Evolutionary conservation across 495 filamentous ascomycete species (phyloP), one percentile per base, ranked within the genome.

Genomic region (Baudoinia panamericana): DNA sequence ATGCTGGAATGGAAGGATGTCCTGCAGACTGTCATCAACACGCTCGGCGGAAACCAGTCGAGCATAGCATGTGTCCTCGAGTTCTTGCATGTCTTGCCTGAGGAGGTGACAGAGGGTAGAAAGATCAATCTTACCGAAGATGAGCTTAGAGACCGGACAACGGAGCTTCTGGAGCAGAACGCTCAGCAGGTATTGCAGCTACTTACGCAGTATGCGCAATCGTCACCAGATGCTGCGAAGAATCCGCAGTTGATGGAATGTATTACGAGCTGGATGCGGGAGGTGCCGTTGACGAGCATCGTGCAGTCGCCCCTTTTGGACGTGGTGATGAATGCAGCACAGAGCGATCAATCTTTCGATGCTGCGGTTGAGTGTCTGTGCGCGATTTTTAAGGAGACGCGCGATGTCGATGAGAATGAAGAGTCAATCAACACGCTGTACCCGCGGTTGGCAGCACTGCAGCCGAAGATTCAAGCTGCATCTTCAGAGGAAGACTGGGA

Each of bases 121-220:
- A 96, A 94, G 67, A 93, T 96, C 72, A 92, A 83, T 70, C 71
- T 99, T 63, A 84, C 82, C 69, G 90, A 99, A 76, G 87, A 96
- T 56, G 88, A 96, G 56, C 73, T 99, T 47, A 60, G 59, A 19
- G 63, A 63, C 41, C 76, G 92, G 65, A 94, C 87, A 36, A 69
- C 71, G 53, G 90, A 95, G 56, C 65, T 99, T 43, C 65, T 99
- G 54, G 77, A 82, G 57, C 76, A 93, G 51, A 99, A 96, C 61
- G 82, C 88, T 31, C 64, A 75, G 23, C 75, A 85, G 52, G 92
- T 96, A 23, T 70, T 96, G 51, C 65, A 75, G 50, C 71, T 99
- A 39, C 66, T 96, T 51, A 78, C 80, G 19, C 82, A 82, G 56
- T 96, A 96, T 56, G 71, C 86, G 9, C 82, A 86, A 51, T 93